These are phyloP conservation scores for Puccinia horiana DNA, from an alignment of 1,284 basidiomycete species.

Conservation along the genomic window DNA sequence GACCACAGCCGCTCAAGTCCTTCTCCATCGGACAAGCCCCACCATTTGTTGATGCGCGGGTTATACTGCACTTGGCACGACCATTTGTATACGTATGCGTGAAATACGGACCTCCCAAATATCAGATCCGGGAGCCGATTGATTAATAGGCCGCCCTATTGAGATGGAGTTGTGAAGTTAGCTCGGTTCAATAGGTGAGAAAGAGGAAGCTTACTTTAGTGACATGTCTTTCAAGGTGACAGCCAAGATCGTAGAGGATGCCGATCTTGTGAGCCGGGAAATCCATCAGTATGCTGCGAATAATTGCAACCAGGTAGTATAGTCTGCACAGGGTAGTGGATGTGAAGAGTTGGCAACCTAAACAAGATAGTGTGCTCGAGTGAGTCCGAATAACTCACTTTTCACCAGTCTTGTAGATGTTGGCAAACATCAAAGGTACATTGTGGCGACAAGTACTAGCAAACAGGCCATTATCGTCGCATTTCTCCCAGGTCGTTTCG, in stretches of 20 bases:
- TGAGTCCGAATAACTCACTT: not conserved
- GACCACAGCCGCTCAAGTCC: constrained; percentile 3
- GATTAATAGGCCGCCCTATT: not conserved
- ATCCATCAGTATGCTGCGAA: not conserved
- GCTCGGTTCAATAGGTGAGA: no score
- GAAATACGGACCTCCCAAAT: constrained; percentile 18
- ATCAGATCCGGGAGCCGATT: not conserved
- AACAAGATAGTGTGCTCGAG: constrained; percentile 6
- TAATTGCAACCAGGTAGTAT: not conserved
- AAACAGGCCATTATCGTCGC: not conserved
- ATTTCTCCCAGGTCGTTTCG: not conserved
- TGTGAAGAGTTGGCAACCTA: not conserved
- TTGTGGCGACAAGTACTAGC: not conserved
- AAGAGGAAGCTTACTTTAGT: not conserved
- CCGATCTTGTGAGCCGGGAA: not conserved
- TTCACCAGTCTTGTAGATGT: constrained; percentile 10
- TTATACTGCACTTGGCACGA: constrained; percentile 4
- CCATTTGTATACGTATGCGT: constrained; percentile 14
- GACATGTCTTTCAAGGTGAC: not conserved
- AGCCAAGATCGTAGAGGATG: not conserved
- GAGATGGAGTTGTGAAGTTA: not conserved
- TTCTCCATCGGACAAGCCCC: constrained; percentile 18
- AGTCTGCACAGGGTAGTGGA: not conserved
- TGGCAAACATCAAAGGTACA: not conserved
- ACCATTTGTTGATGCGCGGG: not conserved